Base-by-base conservation (phyloP, 2,329 filamentous ascomycete genomes). In the Fusarium citri region DNA sequence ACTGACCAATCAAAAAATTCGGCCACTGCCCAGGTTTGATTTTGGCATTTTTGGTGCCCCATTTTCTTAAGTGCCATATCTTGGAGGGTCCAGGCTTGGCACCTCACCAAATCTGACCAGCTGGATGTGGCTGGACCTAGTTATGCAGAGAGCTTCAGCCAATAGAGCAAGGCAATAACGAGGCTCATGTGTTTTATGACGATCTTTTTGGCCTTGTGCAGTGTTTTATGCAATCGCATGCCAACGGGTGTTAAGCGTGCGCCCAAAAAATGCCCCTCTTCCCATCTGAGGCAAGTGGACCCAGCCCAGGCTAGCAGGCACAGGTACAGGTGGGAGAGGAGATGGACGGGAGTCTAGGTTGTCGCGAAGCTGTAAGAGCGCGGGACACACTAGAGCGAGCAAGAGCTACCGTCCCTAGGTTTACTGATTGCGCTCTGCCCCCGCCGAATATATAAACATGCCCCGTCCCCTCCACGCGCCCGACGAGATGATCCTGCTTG, bases 361-460 rank as follows among this genome's bases (percentile, higher is more conserved):
- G 60, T 64, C 50, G 69, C 66, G 53, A 64, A 70, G 62, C 49
- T 67, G 69, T 68, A 64, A 73, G 71, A 75, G 64, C 47, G 55
- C 26, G 55, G 61, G 46, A 53, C 46, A 58, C 63, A 48, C 53
- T 53, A 63, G 34, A 37, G 18, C 18, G 66, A 74, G 68, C 66
- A 70, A 68, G 70, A 76, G 69, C 74, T 85, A 60, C 57, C 48
- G 57, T 63, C 58, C 56, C 37, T 61, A 40, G 20, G 25, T 56
- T 60, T 60, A 87, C 84, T 87, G 85, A 87, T 87, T 87, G 85
- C 82, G 83, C 79, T 82, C 80, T 81, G 82, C 79, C 81, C 82
- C 83, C 83, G 85, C 85, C 84, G 82, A 81, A 83, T 84, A 88
- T 89, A 89, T 88, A 88, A 89, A 87, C 84, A 86, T 80, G 79